Conservation (phyloP, 441 rosid species). For the Populus tomentosa region DNA sequence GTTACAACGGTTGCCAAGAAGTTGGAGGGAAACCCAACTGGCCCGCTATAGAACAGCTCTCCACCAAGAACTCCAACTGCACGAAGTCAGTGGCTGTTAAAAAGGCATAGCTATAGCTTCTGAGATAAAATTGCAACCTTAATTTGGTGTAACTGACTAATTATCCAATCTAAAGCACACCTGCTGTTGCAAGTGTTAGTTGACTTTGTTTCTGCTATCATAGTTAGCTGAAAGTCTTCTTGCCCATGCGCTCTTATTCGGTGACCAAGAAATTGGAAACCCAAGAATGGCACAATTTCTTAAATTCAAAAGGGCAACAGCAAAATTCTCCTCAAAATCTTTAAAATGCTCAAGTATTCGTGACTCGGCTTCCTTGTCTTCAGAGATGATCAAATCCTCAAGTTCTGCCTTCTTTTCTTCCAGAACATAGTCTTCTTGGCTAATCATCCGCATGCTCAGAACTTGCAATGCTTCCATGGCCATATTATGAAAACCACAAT, state of each 20-base stretch:
- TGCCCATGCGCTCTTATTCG: conserved; percentile 59
- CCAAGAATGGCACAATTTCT: conserved; percentile 53
- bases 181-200: neutral
- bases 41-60: neutral
- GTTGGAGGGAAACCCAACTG: neutral
- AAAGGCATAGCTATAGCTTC: neutral
- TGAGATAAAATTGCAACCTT: neutral
- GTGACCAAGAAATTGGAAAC: conserved; percentile 53
- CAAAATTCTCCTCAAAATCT: conserved; percentile 37
- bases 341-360: conserved; percentile 42
- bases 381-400: conserved; percentile 57
- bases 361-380: conserved; percentile 51
- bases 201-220: conserved; percentile 8
- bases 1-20: neutral
- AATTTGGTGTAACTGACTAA: too few relatives aligned
- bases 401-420: conserved; percentile 42
- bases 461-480: conserved; percentile 77
- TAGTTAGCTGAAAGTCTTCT: conserved; percentile 41
- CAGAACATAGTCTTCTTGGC: conserved; percentile 28
- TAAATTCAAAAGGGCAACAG: conserved; percentile 35
- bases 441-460: conserved; percentile 69
- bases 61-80: neutral
- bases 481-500: conserved; percentile 38
- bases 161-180: neutral
- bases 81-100: neutral